Base-by-base conservation (phyloP, 2,329 filamentous ascomycete genomes). In the Neofusicoccum ribis region DNA sequence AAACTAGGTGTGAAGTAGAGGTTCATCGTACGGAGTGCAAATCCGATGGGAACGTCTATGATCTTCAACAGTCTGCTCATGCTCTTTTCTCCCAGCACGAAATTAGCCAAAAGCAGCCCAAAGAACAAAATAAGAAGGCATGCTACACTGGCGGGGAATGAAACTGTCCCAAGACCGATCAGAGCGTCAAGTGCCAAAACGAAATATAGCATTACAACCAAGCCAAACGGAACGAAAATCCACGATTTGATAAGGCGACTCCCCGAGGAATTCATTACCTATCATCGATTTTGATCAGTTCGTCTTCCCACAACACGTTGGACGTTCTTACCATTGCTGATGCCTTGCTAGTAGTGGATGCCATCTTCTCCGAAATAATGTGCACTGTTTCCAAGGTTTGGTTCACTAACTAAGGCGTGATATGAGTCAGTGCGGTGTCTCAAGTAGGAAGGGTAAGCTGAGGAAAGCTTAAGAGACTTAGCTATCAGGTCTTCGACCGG, bases 1-100 rank as follows among this genome's bases (percentile, higher is more conserved):
- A 88, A 88, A 0, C 85, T 83, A 8, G 85, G 86, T 2, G 83
- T 85, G 69, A 88, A 88, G 68, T 86, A 82, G 59, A 87, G 76
- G 65, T 83, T 86, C 69, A 88, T 86, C 79, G 85, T 88, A 49
- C 82, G 80, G 31, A 88, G 76, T 5, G 84, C 81, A 81, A 85
- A 88, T 7, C 83, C 82, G 51, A 86, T 85, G 44, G 85, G 83
- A 14, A 88, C 73, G 64, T 88, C 84, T 63, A 88, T 80, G 0
- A 83, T 54, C 8, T 73, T 75, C 3, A 87, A 81, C 17, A 87
- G 59, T 27, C 73, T 75, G 66, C 78, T 81, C 1, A 84, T 85
- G 64, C 75, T 80, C 58, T 81, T 77, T 43, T 81, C 80, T 7
- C 85, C 85, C 17, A 88, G 67, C 0, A 80, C 59, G 3, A 73